Base-by-base conservation (phyloP, 768 basidiomycete species). In the Phlegmacium glaucopus region DNA sequence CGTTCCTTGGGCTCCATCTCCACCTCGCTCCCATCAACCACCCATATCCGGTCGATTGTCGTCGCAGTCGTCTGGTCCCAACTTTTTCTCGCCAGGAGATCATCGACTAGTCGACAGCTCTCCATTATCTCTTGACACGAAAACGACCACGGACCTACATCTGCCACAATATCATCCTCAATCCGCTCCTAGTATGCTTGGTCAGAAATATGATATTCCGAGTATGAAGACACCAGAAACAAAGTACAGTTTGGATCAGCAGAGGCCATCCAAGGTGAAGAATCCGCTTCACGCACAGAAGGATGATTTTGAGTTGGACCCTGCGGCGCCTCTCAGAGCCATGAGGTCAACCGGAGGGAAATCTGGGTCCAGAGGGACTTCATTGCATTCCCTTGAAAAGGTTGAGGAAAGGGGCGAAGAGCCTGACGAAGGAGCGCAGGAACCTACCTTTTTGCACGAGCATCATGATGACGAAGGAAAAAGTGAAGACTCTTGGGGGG, bases 401-500 rank as follows among this genome's bases (percentile, higher is more conserved):
- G 48, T 42, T 3, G 55, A 52, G 29, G 52, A 54, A 28, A 47
- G 42, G 22, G 49, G 45, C 30, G 66, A 69, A 22, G 60, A 64
- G 40, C 62, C 56, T 41, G 64, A 51, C n/a, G 40, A 28, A n/a
- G 52, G 40, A 10, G 59, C 52, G 6, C 53, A 49, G 15, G 59
- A 58, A 22, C 22, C 22, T 22, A 22, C 22, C 22, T 2, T 22
- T 13, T 66, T 52, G 29, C 63, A 58, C 9, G 61, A 48, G 38
- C 42, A 53, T 52, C 22, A 11, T 40, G 26, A 16, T 39, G 52
- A 54, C n/a, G 48, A 26, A 32, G 34, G 30, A 30, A 39, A 47
- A 50, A 48, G 48, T 51, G 64, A 63, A 47, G 72, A 65, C 13
- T 56, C 60, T 3, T 90, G 89, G 90, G 90, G 89, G 11, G 78